Evolutionary conservation across 257 asterid species (phyloP).

Genomic region (Paulownia fortunei): DNA sequence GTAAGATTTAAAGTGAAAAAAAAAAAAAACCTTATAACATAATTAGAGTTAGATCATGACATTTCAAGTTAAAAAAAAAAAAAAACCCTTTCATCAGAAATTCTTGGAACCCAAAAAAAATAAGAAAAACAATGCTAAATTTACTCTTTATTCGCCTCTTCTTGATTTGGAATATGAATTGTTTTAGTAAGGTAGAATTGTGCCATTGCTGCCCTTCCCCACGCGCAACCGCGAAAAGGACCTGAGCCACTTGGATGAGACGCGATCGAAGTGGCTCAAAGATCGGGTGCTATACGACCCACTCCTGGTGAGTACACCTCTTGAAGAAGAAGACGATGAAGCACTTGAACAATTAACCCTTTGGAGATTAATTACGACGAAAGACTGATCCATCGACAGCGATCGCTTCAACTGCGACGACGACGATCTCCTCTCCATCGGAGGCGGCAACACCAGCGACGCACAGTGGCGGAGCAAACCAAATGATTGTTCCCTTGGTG

Average conservation of each 20-base stretch:
- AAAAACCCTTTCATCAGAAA: too few relatives aligned
- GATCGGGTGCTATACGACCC: constrained; percentile 32
- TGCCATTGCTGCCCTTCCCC: constrained; percentile 24
- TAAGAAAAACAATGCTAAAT: too few relatives aligned
- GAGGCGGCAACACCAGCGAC: constrained; percentile 36
- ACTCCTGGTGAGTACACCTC: constrained; percentile 32
- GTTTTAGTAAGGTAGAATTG: constrained; percentile 51
- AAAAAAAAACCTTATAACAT: too few relatives aligned
- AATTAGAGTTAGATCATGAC: too few relatives aligned
- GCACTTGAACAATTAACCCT: too few relatives aligned
- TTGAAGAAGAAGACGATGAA: constrained; percentile 20
- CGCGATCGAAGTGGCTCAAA: constrained; percentile 42
- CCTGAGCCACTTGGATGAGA: constrained; percentile 42
- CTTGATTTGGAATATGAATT: neutral
- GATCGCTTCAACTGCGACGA: constrained; percentile 55
- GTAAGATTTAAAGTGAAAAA: too few relatives aligned
- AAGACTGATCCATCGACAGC: constrained; percentile 55
- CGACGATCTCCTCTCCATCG: constrained; percentile 33
- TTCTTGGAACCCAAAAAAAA: too few relatives aligned
- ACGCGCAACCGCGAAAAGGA: constrained; percentile 47
- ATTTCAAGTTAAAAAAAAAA: too few relatives aligned
- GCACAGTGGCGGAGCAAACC: constrained; percentile 40
- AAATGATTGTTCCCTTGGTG: constrained; percentile 23
- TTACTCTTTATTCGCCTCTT: too few relatives aligned
- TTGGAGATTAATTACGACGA: constrained; percentile 31